phyloP scores from a whole-genome alignment of 768 basidiomycete genomes.

The Boletales sp. region DNA sequence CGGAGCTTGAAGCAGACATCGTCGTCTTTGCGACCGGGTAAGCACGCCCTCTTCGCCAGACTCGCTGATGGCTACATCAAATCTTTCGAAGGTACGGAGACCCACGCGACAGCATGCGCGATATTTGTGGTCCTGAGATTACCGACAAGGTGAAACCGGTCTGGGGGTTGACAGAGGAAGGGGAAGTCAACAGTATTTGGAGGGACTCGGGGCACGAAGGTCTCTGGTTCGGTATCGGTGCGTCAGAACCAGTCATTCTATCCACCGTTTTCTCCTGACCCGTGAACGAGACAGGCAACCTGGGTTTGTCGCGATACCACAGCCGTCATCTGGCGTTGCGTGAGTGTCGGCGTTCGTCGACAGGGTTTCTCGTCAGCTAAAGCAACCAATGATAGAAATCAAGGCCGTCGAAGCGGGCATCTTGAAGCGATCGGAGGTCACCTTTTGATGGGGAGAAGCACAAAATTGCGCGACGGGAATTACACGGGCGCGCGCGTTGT shows the following conservation, averaged over 20 bases:
- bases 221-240: neutral
- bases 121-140: conserved; percentile 45
- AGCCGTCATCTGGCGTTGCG: conserved; percentile 28
- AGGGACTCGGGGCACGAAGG: conserved; percentile 6
- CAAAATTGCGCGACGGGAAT: neutral
- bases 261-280: neutral
- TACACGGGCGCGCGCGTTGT: neutral
- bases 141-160: conserved; percentile 44
- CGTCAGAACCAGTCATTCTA: neutral
- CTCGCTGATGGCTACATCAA: neutral
- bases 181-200: conserved; percentile 14
- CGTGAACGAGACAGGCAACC: neutral
- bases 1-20: conserved; percentile 30
- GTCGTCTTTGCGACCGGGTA: conserved; percentile 32
- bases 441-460: conserved; percentile 8
- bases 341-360: conserved; percentile 11
- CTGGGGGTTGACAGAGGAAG: conserved; percentile 66
- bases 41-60: neutral
- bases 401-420: conserved; percentile 28
- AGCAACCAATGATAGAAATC: conserved; percentile 14
- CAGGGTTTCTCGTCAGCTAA: neutral
- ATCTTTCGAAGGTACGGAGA: conserved; percentile 44
- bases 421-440: conserved; percentile 17
- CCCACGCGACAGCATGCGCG: conserved; percentile 36
- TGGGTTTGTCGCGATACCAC: conserved; percentile 23